Percentiles rank a stretch among this genome's conserved stretches.
phyloP scores from a whole-genome alignment of 2,329 filamentous ascomycete species.

The Aspergillus ochraceoroseus region DNA sequence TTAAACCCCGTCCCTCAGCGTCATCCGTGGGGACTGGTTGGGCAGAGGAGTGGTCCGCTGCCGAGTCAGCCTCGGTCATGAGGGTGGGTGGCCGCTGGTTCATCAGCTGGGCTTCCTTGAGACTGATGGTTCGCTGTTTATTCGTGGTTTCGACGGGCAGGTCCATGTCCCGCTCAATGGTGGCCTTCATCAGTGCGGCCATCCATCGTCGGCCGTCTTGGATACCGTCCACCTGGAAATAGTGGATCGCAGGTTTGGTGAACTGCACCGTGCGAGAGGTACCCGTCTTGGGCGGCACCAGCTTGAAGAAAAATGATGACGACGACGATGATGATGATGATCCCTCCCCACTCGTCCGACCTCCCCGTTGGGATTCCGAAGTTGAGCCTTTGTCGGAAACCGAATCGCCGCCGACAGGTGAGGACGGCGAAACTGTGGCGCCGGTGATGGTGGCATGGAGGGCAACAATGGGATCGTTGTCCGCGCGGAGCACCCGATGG shows the following conservation, averaged over 20 bases:
- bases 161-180: conserved; percentile 81
- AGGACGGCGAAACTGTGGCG: conserved; percentile 65
- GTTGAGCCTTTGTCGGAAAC: conserved; percentile 29
- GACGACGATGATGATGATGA: too few species aligned
- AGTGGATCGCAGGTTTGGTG: conserved; percentile 94
- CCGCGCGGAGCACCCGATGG: conserved; percentile 90
- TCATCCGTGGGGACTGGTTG: conserved; percentile 14
- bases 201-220: conserved; percentile 91
- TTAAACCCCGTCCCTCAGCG: conserved; percentile 32
- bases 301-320: conserved; percentile 99
- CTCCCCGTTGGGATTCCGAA: conserved; percentile 30
- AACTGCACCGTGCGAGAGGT: conserved; percentile 91
- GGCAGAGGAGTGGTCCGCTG: conserved; percentile 25
- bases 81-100: conserved; percentile 84
- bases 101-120: conserved; percentile 81
- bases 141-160: conserved; percentile 83
- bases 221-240: conserved; percentile 90
- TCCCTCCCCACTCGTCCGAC: conserved; percentile 51
- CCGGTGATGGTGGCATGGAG: conserved; percentile 89
- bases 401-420: conserved; percentile 45
- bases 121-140: conserved; percentile 92
- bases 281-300: conserved; percentile 82
- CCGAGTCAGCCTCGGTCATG: conserved; percentile 54
- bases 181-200: conserved; percentile 97
- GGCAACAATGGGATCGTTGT: conserved; percentile 83